These are phyloP conservation scores for Dactylis glomerata DNA, from an alignment of 176 grass and related monocot species.

Conservation along the genomic window DNA sequence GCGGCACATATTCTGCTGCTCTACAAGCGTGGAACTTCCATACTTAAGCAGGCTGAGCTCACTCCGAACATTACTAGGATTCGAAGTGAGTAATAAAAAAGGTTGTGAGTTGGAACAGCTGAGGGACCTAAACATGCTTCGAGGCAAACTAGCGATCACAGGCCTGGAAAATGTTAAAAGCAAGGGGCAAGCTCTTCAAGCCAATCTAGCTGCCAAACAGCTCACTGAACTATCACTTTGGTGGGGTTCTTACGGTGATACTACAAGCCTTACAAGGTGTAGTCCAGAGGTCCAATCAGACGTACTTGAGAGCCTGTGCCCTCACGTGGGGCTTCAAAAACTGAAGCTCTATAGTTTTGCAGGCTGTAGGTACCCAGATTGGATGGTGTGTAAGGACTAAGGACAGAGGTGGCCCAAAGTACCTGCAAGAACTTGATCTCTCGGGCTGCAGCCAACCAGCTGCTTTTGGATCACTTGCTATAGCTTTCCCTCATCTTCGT, in stretches of 20 bases:
- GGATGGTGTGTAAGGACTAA: background rate
- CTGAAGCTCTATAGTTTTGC: rapidly evolving
- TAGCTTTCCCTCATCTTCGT: background rate
- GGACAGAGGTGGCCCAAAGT: background rate
- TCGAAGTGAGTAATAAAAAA: rapidly evolving
- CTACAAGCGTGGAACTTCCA: too few species aligned
- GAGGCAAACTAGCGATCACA: rapidly evolving
- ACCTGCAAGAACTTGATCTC: background rate
- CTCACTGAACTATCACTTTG: background rate
- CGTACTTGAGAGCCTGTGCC: background rate
- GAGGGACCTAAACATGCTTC: background rate
- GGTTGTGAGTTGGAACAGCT: background rate
- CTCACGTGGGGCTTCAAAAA: background rate
- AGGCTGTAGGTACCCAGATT: background rate
- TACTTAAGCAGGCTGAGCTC: background rate
- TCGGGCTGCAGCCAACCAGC: background rate
- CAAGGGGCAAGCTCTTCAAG: background rate
- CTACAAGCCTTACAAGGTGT: too few species aligned
- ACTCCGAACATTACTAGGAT: background rate
- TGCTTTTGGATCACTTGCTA: background rate
- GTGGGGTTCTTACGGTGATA: background rate
- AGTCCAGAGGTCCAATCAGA: background rate
- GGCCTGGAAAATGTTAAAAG: background rate
- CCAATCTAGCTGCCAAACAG: background rate
- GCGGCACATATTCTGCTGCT: too few species aligned